Base-by-base conservation (phyloP, 371 early-diverging fungal species). In the Apophysomyces sp. region DNA sequence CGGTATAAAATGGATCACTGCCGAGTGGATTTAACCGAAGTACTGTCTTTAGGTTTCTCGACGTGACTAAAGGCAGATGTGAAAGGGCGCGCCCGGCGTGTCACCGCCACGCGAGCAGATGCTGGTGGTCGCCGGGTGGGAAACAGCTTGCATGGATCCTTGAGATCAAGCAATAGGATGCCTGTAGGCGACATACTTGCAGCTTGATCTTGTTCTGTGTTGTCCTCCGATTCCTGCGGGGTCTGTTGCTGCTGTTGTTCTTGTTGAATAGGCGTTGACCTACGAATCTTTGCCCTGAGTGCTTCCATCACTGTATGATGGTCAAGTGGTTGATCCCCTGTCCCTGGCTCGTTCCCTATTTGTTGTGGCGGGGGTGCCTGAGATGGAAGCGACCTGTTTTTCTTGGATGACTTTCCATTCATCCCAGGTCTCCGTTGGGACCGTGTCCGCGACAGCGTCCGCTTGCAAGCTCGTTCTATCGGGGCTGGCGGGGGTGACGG, bases 121-220 rank as follows among this genome's bases (percentile, higher is more conserved):
- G 56, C 30, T 7, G 66, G 53, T 24, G 59, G 28, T 29, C 55
- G 36, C 21, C 62, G 51, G 4, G 61, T 39, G 30, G 77, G 72
- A 44, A 74, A 74, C 4, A 64, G 54, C 37, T 68, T 70, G 18
- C 71, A 68, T 24, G 76, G 76, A 28, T 78, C 73, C 36, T 78
- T 78, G 11, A 78, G 57, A 54, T 78, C 78, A 12, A 78, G 62
- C 12, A 78, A 59, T n/a, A 78, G 54, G 6, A 78, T 71, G 29
- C 78, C 78, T 3, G 73, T 63, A 27, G 75, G 78, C 24, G 78
- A 78, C 78, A 75, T 75, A 36, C 65, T 69, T 13, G 62, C 36
- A 2, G 58, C 39, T 51, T 68, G 62, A 30, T 76, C 65, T 34
- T 60, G 63, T 16, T n/a, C 3, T 21, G 24, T 21, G n/a, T 0